These are phyloP conservation scores for Besnoitia besnoiti DNA, from an alignment of 169 alveolate genomes.

Conservation along the genomic window DNA sequence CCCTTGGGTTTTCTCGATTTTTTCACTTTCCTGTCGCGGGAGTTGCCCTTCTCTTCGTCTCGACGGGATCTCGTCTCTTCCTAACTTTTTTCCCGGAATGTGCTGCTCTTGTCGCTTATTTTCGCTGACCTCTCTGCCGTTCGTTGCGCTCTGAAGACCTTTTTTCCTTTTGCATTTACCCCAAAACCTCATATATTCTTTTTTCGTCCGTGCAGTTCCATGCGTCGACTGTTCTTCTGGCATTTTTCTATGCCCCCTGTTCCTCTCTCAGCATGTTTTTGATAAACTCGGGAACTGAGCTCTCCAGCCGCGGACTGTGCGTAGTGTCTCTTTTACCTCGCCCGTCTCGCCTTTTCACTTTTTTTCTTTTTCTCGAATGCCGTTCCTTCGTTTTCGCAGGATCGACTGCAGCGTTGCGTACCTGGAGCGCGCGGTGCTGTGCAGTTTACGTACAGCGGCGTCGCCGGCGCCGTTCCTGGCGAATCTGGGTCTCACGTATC, in stretches of 20 bases:
- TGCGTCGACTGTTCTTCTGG: not conserved
- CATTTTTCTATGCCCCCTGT: too few relatives aligned
- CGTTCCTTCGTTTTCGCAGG: too few relatives aligned
- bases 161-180: not conserved
- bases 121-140: not conserved
- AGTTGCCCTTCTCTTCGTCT: not conserved
- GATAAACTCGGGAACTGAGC: too few relatives aligned
- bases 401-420: not conserved
- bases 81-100: not conserved
- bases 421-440: slow-evolving; percentile 9
- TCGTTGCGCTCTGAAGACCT: not conserved
- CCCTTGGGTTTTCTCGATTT: not conserved
- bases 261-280: too few relatives aligned
- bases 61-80: not conserved
- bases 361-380: too few relatives aligned
- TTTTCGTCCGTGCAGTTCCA: too few relatives aligned
- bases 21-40: not conserved
- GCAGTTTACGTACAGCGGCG: slow-evolving; percentile 8
- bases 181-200: too few relatives aligned
- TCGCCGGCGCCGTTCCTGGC: not conserved
- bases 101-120: not conserved
- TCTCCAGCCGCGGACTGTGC: too few relatives aligned
- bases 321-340: not conserved
- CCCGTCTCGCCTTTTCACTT: not conserved
- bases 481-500: slow-evolving; percentile 10